A percentile compares a stretch with the other conserved stretches of the same genome.
Evolutionary conservation across 2,329 filamentous ascomycete species (phyloP).

Genomic region (Xylaria multiplex): DNA sequence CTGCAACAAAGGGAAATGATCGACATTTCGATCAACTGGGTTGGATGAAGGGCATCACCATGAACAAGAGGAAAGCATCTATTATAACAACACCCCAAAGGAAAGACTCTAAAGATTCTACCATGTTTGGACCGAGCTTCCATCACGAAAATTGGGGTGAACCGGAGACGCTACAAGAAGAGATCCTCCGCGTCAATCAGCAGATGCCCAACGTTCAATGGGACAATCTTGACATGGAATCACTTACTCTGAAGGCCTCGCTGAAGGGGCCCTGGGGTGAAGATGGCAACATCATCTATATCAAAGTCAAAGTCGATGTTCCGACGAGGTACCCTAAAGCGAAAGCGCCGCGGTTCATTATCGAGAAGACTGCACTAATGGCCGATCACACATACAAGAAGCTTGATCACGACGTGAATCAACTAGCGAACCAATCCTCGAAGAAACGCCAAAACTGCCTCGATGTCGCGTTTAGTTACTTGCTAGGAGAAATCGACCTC

Average conservation of each 20-base stretch:
- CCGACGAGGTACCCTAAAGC: slow-evolving; percentile 67
- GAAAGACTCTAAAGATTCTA: slow-evolving; percentile 63
- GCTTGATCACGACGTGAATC: slow-evolving; percentile 65
- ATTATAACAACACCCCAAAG: slow-evolving; percentile 57
- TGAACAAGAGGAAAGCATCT: slow-evolving; percentile 64
- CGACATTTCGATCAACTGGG: slow-evolving; percentile 68
- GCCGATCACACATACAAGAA: slow-evolving; percentile 63
- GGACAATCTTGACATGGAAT: slow-evolving; percentile 72
- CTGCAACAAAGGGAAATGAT: slow-evolving; percentile 55
- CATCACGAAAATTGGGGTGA: slow-evolving; percentile 68
- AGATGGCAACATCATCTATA: slow-evolving; percentile 66
- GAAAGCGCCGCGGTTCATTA: slow-evolving; percentile 66
- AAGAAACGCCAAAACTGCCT: slow-evolving; percentile 69
- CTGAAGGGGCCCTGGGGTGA: slow-evolving; percentile 72
- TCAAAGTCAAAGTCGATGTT: slow-evolving; percentile 70
- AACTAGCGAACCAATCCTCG: slow-evolving; percentile 66
- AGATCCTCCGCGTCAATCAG: slow-evolving; percentile 69
- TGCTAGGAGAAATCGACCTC: slow-evolving; percentile 71
- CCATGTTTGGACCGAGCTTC: slow-evolving; percentile 61
- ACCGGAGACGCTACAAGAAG: slow-evolving; percentile 71
- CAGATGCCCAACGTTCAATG: slow-evolving; percentile 72
- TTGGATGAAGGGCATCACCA: slow-evolving; percentile 76
- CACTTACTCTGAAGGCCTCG: slow-evolving; percentile 66
- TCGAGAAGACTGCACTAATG: slow-evolving; percentile 72
- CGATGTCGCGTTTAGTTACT: slow-evolving; percentile 69